A percentile compares a stretch with the other conserved stretches of the same genome.
Evolutionary conservation across 176 grass and related monocot species (phyloP).

Genomic region (Avena atlantica): DNA sequence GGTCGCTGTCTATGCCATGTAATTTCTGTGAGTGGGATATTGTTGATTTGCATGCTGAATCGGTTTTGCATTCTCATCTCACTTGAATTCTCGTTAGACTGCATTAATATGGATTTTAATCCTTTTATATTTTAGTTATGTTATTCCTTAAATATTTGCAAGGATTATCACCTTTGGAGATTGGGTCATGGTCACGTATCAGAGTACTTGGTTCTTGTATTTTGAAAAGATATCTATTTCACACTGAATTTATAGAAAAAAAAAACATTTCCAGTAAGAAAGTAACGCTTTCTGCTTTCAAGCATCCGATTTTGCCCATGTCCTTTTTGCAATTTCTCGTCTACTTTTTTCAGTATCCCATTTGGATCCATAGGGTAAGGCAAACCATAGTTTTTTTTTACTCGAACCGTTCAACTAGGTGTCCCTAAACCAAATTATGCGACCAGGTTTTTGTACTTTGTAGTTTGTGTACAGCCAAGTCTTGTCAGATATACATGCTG

Average conservation of each 20-base stretch:
- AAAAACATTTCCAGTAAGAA: neutral
- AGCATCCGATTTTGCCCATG: neutral
- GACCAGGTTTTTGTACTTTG: neutral
- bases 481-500: slow-evolving; percentile 37
- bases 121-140: slow-evolving; percentile 19
- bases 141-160: slow-evolving; percentile 27
- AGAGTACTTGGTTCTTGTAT: slow-evolving; percentile 28
- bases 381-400: neutral
- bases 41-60: slow-evolving; percentile 34
- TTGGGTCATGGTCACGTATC: neutral
- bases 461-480: slow-evolving; percentile 9
- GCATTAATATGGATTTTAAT: neutral
- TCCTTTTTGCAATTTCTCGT: slow-evolving; percentile 13
- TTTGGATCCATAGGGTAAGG: slow-evolving; percentile 21
- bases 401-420: slow-evolving; percentile 1
- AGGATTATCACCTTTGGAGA: slow-evolving; percentile 10
- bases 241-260: slow-evolving; percentile 5
- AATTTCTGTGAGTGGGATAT: slow-evolving; percentile 4
- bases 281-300: slow-evolving; percentile 24
- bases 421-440: neutral
- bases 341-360: slow-evolving; percentile 12
- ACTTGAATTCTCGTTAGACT: neutral
- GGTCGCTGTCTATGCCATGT: slow-evolving; percentile 1
- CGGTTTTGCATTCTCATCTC: slow-evolving; percentile 10
- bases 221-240: neutral